A percentile compares a stretch with the other conserved stretches of the same genome.
Conservation (phyloP, 2,329 filamentous ascomycete species). For the Onygenales sp. region DNA sequence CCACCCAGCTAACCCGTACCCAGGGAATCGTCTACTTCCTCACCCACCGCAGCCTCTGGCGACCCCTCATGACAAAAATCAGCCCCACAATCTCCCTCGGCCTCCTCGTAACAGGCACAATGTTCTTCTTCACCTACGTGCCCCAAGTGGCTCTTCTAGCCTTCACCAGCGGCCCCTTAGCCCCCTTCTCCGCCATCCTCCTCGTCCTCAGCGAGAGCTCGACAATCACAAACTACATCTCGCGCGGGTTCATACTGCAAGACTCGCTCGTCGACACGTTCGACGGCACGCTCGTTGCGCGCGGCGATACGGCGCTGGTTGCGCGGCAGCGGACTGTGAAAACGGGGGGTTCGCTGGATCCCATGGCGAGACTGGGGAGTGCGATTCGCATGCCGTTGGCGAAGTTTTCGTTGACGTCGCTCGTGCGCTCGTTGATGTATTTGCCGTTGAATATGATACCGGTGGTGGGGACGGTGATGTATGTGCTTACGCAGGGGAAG, state of each 20-base stretch:
- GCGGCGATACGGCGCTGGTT: conserved; percentile 54
- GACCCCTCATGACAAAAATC: conserved; percentile 48
- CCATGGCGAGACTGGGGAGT: conserved; percentile 48
- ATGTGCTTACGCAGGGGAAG: conserved; percentile 65
- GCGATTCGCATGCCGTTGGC: conserved; percentile 46
- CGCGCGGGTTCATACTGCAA: conserved; percentile 62
- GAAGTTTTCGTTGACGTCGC: conserved; percentile 44
- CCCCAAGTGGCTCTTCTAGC: conserved; percentile 76
- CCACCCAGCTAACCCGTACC: neutral
- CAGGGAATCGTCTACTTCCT: conserved; percentile 54
- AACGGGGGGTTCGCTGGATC: conserved; percentile 31
- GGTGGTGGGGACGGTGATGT: conserved; percentile 72
- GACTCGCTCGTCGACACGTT: conserved; percentile 83
- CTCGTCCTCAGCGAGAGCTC: conserved; percentile 51
- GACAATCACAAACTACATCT: conserved; percentile 42
- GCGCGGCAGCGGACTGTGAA: conserved; percentile 66
- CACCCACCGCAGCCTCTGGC: conserved; percentile 49
- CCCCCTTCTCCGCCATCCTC: conserved; percentile 50
- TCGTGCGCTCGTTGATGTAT: conserved; percentile 75
- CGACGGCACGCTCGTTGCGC: conserved; percentile 57
- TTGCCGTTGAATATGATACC: conserved; percentile 90
- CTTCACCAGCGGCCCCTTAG: conserved; percentile 71
- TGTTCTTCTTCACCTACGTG: conserved; percentile 82
- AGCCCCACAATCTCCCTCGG: conserved; percentile 60
- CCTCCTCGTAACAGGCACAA: conserved; percentile 59